Evolutionary conservation across 345 rosid genomes (phyloP), one percentile per base, ranked within the genome.

Genomic region (Salix caprea): DNA sequence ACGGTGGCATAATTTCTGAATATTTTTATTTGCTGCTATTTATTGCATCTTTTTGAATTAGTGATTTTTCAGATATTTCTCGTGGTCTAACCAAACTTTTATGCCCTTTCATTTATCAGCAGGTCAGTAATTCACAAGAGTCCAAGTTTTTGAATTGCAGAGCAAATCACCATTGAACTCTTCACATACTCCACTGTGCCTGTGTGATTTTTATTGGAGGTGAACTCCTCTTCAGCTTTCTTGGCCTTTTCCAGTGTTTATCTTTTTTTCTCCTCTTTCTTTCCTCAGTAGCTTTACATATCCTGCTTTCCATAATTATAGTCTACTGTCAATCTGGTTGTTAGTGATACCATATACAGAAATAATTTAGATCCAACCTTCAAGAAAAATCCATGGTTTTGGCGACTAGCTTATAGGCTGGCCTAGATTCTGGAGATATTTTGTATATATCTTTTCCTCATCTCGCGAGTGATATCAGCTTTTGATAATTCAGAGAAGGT

Each of bases 81-180:
- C 87, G 74, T 86, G 85, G 80, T 73, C 88, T 85, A 75, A 87
- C 85, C 75, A 71, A 79, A 83, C 68, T 78, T 75, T 74, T 73
- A 64, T 84, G 79, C 87, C 79, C 84, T 81, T 84, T 80, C 83
- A 40, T 78, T 77, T 72, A 71, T 56, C 76, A 70, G 69, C 79
- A 86, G 86, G 87, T 85, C 86, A 84, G 83, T 79, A 79, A 71
- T 77, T 87, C 88, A 76, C 85, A 88, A 83, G 88, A 79, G 77
- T 86, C 85, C 86, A 82, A 80, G 70, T 82, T 80, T 76, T 86
- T 79, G 75, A 78, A 81, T 81, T 70, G 79, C 36, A 84, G 87
- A 80, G 89, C 84, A 84, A 86, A 83, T 85, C 81, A 70, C 79
- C 79, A 79, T 84, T 81, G 82, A 86, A 81, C 84, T 82, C 80